phyloP scores from a whole-genome alignment of 2,329 filamentous ascomycete species.

The Cytospora piceicola region DNA sequence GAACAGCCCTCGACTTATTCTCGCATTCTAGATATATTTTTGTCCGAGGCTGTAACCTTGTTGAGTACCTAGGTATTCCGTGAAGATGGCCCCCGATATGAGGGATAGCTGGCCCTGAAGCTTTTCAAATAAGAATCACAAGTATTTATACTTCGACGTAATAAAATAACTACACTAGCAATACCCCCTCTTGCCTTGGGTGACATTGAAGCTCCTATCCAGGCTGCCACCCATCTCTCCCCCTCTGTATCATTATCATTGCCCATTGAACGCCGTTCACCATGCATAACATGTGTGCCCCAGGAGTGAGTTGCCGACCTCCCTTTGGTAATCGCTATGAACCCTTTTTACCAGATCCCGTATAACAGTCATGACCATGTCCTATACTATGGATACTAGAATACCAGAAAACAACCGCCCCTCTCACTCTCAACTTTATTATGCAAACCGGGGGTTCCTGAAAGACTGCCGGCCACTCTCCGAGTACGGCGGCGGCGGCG shows the following conservation, averaged over 20 bases:
- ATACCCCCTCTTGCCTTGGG: background rate
- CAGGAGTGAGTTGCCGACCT: background rate
- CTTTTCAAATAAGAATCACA: background rate
- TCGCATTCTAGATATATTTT: too few species aligned
- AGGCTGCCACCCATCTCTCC: background rate
- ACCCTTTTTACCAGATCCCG: background rate
- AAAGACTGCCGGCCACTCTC: slow-evolving; percentile 11
- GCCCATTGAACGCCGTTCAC: slow-evolving; percentile 21
- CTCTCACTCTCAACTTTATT: background rate
- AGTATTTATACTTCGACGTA: slow-evolving; percentile 12
- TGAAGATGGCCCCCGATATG: background rate
- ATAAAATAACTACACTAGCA: slow-evolving; percentile 13
- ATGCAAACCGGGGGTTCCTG: slow-evolving; percentile 23
- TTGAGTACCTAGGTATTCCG: too few species aligned
- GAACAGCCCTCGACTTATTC: background rate
- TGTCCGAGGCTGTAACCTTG: too few species aligned
- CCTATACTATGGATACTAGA: background rate
- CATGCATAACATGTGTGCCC: slow-evolving; percentile 11
- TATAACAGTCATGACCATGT: background rate
- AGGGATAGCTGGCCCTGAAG: background rate
- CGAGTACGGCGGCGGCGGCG: slow-evolving; percentile 33
- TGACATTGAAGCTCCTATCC: background rate
- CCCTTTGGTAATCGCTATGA: slow-evolving; percentile 1
- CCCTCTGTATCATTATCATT: slow-evolving; percentile 6
- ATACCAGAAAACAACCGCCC: background rate